Evolutionary conservation across 257 asterid species (phyloP), one percentile per base, ranked within the genome.

Genomic region (Fraxinus excelsior): DNA sequence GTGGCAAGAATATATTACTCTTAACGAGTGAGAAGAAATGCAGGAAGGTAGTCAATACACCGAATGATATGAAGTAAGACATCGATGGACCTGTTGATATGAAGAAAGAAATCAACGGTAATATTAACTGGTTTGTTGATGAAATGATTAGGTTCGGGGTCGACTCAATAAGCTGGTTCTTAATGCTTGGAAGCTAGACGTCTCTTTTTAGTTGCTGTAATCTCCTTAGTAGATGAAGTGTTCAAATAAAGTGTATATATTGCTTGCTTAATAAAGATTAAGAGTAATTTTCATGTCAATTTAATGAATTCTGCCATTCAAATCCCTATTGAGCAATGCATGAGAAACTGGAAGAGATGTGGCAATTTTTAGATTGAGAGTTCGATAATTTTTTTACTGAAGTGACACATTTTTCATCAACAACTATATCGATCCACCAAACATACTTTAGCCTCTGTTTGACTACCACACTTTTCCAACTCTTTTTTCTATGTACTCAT

Each of bases 1-100:
- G 83, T 64, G 80, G 40, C 51, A 86, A 84, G 90, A 88, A 85
- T 88, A 86, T 46, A 56, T 78, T 70, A 82, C 74, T 67, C 71
- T 38, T 70, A 7, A 67, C 34, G 75, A 70, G 53, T 71, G 58
- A 68, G 80, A 82, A 53, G n/a, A 51, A 64, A 65, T 12, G 80
- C 69, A 67, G 46, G 81, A 75, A 64, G 62, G 71, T 42, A 40
- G 81, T 75, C 65, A 58, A 26, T 68, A 72, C 76, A 70, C 71
- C 74, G 35, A 28, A 40, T 34, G 76, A 66, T 73, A 71, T 62
- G 70, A 58, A 10, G 76, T 42, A 42, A 58, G 60, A 38, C 49
- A 71, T 76, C 68, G 58, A 25, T 53, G 35, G 38, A 56, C 65
- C 65, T 5, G 65, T 18, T 5, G 65, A 56, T n/a, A 56, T 51